These are phyloP conservation scores for Eucalyptus globulus DNA, from an alignment of 345 rosid species.

Conservation along the genomic window DNA sequence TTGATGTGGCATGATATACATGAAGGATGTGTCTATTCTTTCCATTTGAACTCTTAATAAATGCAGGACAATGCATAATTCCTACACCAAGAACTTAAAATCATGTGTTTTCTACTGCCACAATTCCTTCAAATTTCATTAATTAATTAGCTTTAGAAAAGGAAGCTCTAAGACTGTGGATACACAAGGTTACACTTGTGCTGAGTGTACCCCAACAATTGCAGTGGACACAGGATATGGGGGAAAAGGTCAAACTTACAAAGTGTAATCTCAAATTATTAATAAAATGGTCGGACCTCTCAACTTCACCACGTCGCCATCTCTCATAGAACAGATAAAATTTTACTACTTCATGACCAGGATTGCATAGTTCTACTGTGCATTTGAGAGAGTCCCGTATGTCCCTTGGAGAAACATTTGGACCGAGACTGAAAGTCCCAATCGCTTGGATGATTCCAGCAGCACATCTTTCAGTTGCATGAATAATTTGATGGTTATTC, in stretches of 20 bases:
- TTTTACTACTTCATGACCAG: slow-evolving; percentile 45
- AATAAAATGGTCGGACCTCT: slow-evolving; percentile 23
- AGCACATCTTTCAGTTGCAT: slow-evolving; percentile 64
- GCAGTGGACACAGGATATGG: neutral
- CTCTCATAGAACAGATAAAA: slow-evolving; percentile 59
- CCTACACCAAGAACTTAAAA: neutral
- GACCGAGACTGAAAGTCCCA: slow-evolving; percentile 53
- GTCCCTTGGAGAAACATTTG: slow-evolving; percentile 64
- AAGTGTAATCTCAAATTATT: slow-evolving; percentile 5
- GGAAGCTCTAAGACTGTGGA: neutral
- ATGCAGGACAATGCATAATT: neutral
- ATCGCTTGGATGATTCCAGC: slow-evolving; percentile 84
- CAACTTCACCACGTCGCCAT: slow-evolving; percentile 56
- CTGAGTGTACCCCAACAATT: neutral
- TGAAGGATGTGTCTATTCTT: neutral
- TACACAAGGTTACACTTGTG: neutral
- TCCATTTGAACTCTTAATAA: neutral
- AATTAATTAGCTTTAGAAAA: neutral
- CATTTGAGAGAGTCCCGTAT: slow-evolving; percentile 14
- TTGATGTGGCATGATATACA: neutral
- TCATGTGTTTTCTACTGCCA: neutral
- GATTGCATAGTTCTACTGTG: slow-evolving; percentile 9
- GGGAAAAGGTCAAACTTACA: slow-evolving; percentile 6
- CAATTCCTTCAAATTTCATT: neutral
- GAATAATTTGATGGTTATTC: slow-evolving; percentile 45